These are phyloP conservation scores for Backusella westeae DNA, from an alignment of 192 early-diverging fungal species.

Conservation along the genomic window DNA sequence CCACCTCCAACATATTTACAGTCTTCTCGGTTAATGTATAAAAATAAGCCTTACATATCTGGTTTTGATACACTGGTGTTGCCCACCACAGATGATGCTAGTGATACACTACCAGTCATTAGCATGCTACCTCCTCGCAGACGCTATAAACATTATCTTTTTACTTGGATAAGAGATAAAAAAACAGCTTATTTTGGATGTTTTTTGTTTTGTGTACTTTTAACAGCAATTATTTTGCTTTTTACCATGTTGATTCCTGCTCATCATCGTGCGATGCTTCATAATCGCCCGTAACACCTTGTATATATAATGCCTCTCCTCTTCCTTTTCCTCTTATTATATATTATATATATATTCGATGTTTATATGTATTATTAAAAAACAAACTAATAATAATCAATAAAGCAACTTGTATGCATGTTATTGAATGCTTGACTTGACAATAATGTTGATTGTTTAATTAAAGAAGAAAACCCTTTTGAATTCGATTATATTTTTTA, in stretches of 20 bases:
- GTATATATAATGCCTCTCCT: background rate
- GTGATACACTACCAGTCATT: background rate
- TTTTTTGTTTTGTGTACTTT: background rate
- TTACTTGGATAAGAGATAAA: background rate
- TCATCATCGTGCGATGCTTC: background rate
- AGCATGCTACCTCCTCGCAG: background rate
- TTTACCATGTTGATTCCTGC: background rate
- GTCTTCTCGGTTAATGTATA: background rate
- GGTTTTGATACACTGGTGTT: background rate
- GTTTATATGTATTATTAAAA: background rate
- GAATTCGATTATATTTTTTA: no score
- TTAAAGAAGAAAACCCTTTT: background rate
- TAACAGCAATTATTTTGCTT: background rate
- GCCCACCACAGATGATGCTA: background rate
- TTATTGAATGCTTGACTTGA: background rate
- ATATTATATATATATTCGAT: background rate
- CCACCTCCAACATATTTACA: background rate
- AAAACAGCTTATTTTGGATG: background rate
- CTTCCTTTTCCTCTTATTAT: background rate
- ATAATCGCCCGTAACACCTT: background rate
- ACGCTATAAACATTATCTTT: background rate
- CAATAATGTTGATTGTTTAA: background rate
- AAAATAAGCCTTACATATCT: background rate
- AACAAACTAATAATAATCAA: background rate
- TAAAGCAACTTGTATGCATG: background rate